Evolutionary conservation across 2,329 filamentous ascomycete species (phyloP).

Genomic region (Colletotrichum tofieldiae): DNA sequence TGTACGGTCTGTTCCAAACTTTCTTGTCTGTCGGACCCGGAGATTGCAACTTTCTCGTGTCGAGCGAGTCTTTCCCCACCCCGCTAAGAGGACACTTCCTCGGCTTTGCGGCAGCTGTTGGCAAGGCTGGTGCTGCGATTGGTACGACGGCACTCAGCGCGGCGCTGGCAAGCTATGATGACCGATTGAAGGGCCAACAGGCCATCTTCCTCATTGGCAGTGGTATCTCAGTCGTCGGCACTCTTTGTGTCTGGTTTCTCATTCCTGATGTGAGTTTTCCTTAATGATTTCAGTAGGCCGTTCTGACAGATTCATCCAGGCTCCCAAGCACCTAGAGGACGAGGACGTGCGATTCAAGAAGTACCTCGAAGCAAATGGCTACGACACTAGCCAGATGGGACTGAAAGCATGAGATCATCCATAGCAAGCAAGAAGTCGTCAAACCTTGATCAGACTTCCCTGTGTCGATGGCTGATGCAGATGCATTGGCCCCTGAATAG

Average conservation of each 20-base stretch:
- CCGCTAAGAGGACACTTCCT: constrained; percentile 66
- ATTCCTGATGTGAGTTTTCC: constrained; percentile 44
- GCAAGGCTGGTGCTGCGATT: constrained; percentile 66
- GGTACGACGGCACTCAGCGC: constrained; percentile 55
- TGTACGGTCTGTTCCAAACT: constrained; percentile 67
- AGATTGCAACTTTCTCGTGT: constrained; percentile 64
- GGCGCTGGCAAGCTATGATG: constrained; percentile 40
- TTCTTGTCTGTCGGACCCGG: constrained; percentile 65
- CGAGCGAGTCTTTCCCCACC: constrained; percentile 66
- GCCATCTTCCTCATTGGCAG: constrained; percentile 49
- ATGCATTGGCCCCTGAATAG: no score
- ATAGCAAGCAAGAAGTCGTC: neutral
- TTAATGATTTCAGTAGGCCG: no score
- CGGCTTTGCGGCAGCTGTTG: constrained; percentile 64
- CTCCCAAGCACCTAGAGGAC: constrained; percentile 45
- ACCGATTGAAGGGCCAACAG: constrained; percentile 46
- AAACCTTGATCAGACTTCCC: neutral
- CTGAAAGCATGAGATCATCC: constrained; percentile 24
- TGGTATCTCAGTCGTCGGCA: constrained; percentile 47
- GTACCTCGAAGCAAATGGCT: constrained; percentile 44
- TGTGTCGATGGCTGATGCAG: no score
- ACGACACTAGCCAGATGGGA: constrained; percentile 45
- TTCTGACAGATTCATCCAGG: constrained; percentile 11
- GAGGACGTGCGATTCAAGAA: constrained; percentile 45
- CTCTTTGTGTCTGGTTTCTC: constrained; percentile 47